Percentiles rank a stretch among this genome's conserved stretches.
These are phyloP conservation scores for Microdochium paspali DNA, from an alignment of 2,329 filamentous ascomycete genomes.

Conservation along the genomic window DNA sequence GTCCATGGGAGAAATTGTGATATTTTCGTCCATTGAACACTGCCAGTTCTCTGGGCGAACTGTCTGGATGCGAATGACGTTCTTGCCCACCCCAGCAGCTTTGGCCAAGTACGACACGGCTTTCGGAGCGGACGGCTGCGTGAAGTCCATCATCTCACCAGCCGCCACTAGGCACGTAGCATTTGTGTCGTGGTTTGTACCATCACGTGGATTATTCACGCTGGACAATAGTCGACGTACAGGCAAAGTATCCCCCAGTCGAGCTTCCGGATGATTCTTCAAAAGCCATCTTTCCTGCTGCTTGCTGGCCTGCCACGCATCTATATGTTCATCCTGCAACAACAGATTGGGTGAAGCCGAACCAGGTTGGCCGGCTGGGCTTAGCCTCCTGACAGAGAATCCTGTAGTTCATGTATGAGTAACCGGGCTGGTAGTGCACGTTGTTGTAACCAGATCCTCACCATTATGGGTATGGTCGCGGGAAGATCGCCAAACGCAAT, in stretches of 20 bases:
- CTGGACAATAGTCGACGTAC: constrained; percentile 11
- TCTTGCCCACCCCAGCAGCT: constrained; percentile 46
- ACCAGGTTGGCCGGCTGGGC: neutral
- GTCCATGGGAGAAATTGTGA: neutral
- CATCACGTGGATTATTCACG: constrained; percentile 5
- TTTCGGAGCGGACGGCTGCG: constrained; percentile 12
- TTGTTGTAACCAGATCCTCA: constrained; percentile 5
- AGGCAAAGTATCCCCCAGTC: constrained; percentile 16
- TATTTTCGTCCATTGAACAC: constrained; percentile 33
- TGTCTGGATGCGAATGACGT: constrained; percentile 45
- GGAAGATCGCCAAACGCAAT: constrained; percentile 18
- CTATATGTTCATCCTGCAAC: constrained; percentile 3
- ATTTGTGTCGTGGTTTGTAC: constrained; percentile 3
- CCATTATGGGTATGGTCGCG: constrained; percentile 13
- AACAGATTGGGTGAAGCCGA: constrained; percentile 1
- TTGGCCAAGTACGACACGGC: constrained; percentile 31
- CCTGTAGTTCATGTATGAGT: neutral
- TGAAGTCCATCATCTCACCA: constrained; percentile 41
- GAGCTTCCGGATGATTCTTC: constrained; percentile 40
- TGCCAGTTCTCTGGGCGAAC: constrained; percentile 40
- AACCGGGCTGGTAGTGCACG: constrained; percentile 2
- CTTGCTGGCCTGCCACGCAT: constrained; percentile 11
- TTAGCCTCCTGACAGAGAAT: neutral
- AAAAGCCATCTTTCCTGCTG: constrained; percentile 35
- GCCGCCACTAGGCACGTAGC: constrained; percentile 38